Conservation (phyloP, 2,329 filamentous ascomycete species). For the Cladosporium sp. region DNA sequence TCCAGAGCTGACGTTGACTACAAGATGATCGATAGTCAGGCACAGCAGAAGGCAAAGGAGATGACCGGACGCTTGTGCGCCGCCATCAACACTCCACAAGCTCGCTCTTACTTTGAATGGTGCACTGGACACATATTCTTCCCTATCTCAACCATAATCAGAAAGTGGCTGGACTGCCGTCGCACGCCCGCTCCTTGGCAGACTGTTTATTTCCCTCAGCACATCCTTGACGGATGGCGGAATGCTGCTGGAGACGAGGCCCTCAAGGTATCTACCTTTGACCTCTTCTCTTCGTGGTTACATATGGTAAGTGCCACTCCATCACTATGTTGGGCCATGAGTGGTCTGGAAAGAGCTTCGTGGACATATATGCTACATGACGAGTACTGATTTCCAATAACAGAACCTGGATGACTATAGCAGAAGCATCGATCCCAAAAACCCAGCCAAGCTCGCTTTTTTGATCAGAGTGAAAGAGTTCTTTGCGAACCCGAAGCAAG, state of each 20-base stretch:
- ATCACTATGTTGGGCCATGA: background rate
- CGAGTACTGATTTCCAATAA: background rate
- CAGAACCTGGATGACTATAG: background rate
- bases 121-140: background rate
- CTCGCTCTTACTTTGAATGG: background rate
- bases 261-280: background rate
- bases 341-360: background rate
- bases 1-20: background rate
- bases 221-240: background rate
- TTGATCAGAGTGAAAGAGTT: background rate
- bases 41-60: background rate
- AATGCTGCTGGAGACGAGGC: background rate
- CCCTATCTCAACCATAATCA: background rate
- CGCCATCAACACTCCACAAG: background rate
- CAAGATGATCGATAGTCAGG: background rate
- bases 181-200: background rate
- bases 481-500: background rate
- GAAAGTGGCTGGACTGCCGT: background rate
- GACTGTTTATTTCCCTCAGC: background rate
- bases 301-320: background rate
- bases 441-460: background rate
- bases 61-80: background rate
- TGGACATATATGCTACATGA: background rate
- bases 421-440: background rate
- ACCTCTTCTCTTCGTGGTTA: conserved; percentile 3